A percentile compares a stretch with the other conserved stretches of the same genome.
phyloP scores from a whole-genome alignment of 2,329 filamentous ascomycete genomes.

The Pleurostoma richardsiae region DNA sequence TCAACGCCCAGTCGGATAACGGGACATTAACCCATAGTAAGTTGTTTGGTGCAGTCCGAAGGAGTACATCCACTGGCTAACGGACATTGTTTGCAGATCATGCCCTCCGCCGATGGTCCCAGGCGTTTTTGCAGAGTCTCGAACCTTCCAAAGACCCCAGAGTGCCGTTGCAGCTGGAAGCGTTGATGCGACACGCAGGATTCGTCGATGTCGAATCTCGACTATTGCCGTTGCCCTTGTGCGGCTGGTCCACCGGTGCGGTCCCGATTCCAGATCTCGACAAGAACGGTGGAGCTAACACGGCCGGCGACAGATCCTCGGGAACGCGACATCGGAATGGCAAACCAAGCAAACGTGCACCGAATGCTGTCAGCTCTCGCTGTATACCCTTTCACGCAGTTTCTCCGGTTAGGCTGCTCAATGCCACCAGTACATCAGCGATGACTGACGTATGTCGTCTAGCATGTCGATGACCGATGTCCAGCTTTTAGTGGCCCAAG shows the following conservation, averaged over 20 bases:
- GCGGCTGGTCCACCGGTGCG: constrained; percentile 64
- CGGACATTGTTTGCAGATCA: constrained; percentile 36
- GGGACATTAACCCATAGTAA: constrained; percentile 64
- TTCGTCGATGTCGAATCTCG: constrained; percentile 63
- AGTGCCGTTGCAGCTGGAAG: constrained; percentile 54
- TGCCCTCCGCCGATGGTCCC: constrained; percentile 64
- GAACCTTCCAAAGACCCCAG: constrained; percentile 62
- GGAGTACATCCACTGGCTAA: constrained; percentile 45
- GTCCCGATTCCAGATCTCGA: not conserved
- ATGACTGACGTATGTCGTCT: not conserved
- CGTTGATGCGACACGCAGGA: constrained; percentile 54
- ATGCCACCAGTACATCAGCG: no score
- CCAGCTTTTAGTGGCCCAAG: constrained; percentile 50
- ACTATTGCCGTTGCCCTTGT: constrained; percentile 64
- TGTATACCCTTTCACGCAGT: constrained; percentile 50
- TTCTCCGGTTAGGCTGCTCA: constrained; percentile 33
- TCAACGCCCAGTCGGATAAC: constrained; percentile 80
- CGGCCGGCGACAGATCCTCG: constrained; percentile 34
- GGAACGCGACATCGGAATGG: constrained; percentile 45
- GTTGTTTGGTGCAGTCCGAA: constrained; percentile 53
- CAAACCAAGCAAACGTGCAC: constrained; percentile 50
- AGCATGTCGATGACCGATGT: constrained; percentile 56
- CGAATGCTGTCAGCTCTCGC: constrained; percentile 49
- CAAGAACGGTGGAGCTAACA: constrained; percentile 8
- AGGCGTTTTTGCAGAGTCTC: constrained; percentile 56